A percentile compares a stretch with the other conserved stretches of the same genome.
Conservation (phyloP, 768 basidiomycete genomes). For the Rubroboletus satanas region DNA sequence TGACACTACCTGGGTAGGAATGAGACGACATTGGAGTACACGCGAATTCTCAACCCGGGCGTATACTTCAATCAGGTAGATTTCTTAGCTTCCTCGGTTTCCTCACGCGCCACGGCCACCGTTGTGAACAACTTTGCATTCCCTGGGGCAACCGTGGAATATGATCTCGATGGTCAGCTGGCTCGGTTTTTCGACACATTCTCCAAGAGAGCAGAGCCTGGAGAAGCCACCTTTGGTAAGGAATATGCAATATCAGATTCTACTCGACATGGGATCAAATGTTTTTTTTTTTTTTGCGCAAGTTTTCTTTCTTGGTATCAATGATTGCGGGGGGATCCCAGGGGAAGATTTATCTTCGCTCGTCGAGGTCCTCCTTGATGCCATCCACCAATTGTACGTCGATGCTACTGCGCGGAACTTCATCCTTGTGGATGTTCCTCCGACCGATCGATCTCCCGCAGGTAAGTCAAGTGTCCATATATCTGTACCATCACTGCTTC, state of each 20-base stretch:
- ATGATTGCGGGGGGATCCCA: constrained; percentile 5
- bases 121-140: constrained; percentile 6
- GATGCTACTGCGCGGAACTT: constrained; percentile 5
- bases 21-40: neutral
- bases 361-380: constrained; percentile 1
- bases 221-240: constrained; percentile 2
- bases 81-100: constrained; percentile 2
- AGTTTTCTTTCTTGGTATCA: constrained; percentile 14
- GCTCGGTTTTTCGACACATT: neutral
- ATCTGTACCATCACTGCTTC: too few species aligned
- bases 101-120: neutral
- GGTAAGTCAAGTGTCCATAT: neutral
- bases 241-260: neutral
- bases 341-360: neutral
- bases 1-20: constrained; percentile 9
- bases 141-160: constrained; percentile 8
- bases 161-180: constrained; percentile 7
- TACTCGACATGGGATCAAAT: neutral
- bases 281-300: neutral
- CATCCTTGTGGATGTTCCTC: constrained; percentile 14
- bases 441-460: constrained; percentile 9
- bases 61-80: neutral
- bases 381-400: neutral
- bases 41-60: neutral
- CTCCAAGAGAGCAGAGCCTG: neutral